A percentile compares a stretch with the other conserved stretches of the same genome.
These are phyloP conservation scores for Kluyveromyces aestuarii DNA, from an alignment of 805 yeast species.

Conservation along the genomic window DNA sequence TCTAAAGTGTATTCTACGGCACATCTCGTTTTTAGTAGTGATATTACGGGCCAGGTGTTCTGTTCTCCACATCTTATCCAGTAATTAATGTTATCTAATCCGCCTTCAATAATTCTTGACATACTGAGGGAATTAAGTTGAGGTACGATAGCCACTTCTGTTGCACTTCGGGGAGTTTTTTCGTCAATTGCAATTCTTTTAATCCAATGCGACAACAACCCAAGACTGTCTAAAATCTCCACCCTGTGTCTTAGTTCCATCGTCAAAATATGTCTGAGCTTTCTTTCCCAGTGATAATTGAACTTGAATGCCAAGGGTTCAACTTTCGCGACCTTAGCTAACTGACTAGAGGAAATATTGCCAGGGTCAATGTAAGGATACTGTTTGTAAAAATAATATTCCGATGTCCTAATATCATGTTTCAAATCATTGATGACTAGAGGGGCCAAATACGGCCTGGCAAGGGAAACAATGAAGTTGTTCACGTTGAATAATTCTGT, in stretches of 20 bases:
- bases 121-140: constrained; percentile 65
- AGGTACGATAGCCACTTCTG: constrained; percentile 88
- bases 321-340: constrained; percentile 26
- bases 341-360: constrained; percentile 15
- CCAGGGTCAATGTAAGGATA: constrained; percentile 29
- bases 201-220: constrained; percentile 58
- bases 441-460: constrained; percentile 92
- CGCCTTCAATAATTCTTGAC: constrained; percentile 70
- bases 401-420: constrained; percentile 44
- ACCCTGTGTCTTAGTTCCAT: constrained; percentile 81
- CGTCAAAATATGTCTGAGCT: constrained; percentile 47
- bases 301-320: constrained; percentile 29
- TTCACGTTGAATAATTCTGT: constrained; percentile 93
- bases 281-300: constrained; percentile 29
- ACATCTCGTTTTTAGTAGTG: constrained; percentile 79
- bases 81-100: constrained; percentile 70
- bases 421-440: constrained; percentile 73
- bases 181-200: constrained; percentile 82
- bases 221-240: constrained; percentile 68
- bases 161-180: constrained; percentile 66
- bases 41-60: constrained; percentile 87
- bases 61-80: constrained; percentile 89
- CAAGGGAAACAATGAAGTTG: constrained; percentile 82
- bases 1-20: constrained; percentile 85
- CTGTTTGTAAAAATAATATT: constrained; percentile 30